Base-by-base conservation (phyloP, 2,329 filamentous ascomycete genomes). In the Apiospora rasikravindrae region DNA sequence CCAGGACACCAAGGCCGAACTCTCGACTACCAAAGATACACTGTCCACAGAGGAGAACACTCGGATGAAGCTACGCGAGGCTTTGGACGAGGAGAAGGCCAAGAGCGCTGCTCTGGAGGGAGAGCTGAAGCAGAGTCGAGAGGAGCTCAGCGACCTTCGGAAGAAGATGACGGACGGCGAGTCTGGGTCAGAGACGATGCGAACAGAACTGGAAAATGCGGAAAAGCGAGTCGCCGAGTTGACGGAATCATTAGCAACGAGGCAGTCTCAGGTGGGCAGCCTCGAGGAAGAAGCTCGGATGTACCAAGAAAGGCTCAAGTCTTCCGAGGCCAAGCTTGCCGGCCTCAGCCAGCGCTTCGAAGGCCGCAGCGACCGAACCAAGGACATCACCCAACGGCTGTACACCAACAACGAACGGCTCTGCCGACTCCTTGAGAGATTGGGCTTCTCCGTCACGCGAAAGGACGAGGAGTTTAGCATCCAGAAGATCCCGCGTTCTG, bases 401-500 rank as follows among this genome's bases (percentile, higher is more conserved):
- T 97, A 94, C 80, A 88, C 90, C 1, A 94, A 98, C 74, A 95
- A 96, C 74, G 93, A 97, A 76, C 92, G 94, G 33, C 86, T 98
- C n/a, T 89, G 90, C 73, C 91, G 92, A 69, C 89, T 99, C 67
- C 86, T 99, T 0, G 95, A 98, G 79, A 90, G 94, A 42, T 87
- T 98, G 5, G 96, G 96, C 16, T 98, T 96, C 79, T 91, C 92
- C 0, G 88, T 98, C 22, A 90, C 90, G 2, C 91, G 94, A 45
- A 91, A 94, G 74, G 91, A 92, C 53, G 89, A 90, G 29, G 87
- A 87, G 19, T 94, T 97, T 88, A 83, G 88, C 1, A 91, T 98
- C 68, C 93, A 94, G 78, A 93, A 94, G 76, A 82, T 92, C 44
- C 88, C 90, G 5, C 88, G 88, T 24, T 84, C 88, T 3, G 90